Conservation (phyloP, 2,329 filamentous ascomycete species). For the Ophiocordyceps polyrhachis-furcata region DNA sequence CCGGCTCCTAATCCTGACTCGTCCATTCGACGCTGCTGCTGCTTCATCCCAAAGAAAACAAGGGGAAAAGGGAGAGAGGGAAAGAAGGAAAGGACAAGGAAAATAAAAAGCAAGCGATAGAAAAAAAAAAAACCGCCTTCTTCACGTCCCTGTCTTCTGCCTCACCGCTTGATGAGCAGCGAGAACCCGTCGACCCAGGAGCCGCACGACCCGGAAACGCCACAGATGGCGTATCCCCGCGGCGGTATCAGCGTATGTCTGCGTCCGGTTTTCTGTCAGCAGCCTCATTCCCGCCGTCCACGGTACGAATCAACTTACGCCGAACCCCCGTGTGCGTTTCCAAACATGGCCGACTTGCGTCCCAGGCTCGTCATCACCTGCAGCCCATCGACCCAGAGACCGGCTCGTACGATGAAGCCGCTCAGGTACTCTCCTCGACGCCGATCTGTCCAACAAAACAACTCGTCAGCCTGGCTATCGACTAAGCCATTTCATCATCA, state of each 20-base stretch:
- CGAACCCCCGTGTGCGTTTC: conserved; percentile 61
- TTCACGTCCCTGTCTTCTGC: too few species aligned
- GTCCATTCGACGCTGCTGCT: background rate
- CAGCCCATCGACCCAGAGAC: conserved; percentile 70
- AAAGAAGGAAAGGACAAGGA: background rate
- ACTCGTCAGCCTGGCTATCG: background rate
- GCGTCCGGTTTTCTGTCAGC: conserved; percentile 1
- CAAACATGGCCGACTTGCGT: conserved; percentile 70
- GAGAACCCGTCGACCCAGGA: conserved; percentile 75
- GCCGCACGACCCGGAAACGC: conserved; percentile 66
- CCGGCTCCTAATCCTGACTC: background rate
- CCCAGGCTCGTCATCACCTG: conserved; percentile 80
- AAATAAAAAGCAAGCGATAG: background rate
- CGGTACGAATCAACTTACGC: conserved; percentile 33
- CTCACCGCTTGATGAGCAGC: conserved; percentile 39
- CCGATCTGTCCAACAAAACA: conserved; percentile 41
- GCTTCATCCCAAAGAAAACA: background rate
- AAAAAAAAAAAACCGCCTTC: too few species aligned
- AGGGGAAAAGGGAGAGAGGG: background rate
- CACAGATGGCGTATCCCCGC: conserved; percentile 72
- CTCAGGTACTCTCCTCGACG: conserved; percentile 71
- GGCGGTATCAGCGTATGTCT: conserved; percentile 83
- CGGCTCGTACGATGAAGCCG: conserved; percentile 68
- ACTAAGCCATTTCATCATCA: background rate
- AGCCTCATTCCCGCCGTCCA: background rate